These are phyloP conservation scores for Aspergillus sp. DNA, from an alignment of 2,329 filamentous ascomycete species.

Conservation along the genomic window DNA sequence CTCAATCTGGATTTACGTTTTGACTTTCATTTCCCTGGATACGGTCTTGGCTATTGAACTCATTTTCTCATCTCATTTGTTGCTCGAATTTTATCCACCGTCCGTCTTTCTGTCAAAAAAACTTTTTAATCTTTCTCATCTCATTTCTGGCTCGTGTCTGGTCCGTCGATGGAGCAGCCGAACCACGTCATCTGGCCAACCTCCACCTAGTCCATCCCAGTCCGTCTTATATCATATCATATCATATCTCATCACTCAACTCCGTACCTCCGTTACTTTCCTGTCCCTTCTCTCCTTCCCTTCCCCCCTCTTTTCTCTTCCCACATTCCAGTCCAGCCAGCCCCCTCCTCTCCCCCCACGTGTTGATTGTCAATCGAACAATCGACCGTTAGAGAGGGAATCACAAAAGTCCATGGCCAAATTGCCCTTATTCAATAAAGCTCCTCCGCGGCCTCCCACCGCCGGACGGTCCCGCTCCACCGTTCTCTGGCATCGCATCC, in stretches of 20 bases:
- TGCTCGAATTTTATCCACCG: no score
- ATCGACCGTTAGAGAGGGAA: not conserved
- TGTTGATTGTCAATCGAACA: not conserved
- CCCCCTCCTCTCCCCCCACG: not conserved
- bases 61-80: not conserved
- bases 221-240: not conserved
- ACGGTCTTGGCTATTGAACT: not conserved
- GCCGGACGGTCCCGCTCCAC: conserved; percentile 29
- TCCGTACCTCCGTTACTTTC: not conserved
- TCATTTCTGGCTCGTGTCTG: not conserved
- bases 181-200: not conserved
- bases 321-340: not conserved
- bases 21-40: not conserved
- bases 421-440: conserved; percentile 27
- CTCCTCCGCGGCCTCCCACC: conserved; percentile 25
- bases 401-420: conserved; percentile 21
- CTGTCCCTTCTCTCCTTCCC: not conserved
- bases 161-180: not conserved
- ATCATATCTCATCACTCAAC: not conserved
- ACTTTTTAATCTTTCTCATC: no score
- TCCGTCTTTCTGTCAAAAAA: no score
- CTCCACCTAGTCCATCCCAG: not conserved
- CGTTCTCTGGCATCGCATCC: conserved; percentile 58
- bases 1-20: no score
- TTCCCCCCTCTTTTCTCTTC: not conserved